Evolutionary conservation across 495 filamentous ascomycete species (phyloP), one percentile per base, ranked within the genome.

Genomic region (Xeromyces bisporus): DNA sequence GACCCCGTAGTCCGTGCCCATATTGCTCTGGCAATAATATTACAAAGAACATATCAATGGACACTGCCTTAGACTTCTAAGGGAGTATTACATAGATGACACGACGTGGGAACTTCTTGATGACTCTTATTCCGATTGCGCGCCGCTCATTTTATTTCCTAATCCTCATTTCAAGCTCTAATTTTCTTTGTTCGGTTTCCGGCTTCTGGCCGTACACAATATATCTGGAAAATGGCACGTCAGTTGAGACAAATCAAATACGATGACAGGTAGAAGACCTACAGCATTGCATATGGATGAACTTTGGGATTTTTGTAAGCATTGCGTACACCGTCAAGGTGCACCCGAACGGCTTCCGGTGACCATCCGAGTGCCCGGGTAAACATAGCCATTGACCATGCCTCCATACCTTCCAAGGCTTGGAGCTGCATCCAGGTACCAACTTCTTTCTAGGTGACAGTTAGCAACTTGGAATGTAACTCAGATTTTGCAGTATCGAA

Each of bases 361-460:
- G 13, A 8, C 32, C 32, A 35, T 14, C 7, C 23, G 3, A 7
- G 7, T 10, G 6, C 6, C n/a, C 16, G 26, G 4, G 35, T 37
- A 7, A 37, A 15, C 29, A 37, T 13, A 28, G 13, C 11, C 21
- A 31, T 32, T 28, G 29, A 6, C 29, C 29, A 31, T 20, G 23
- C 44, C 29, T 39, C 35, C 26, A 47, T 37, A 17, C 33, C 12
- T 7, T 7, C 8, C 13, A 12, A 18, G 15, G 21, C 26, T 5
- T 35, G 32, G n/a, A n/a, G 3, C 20, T n/a, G 23, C 18, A 28
- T 28, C 7, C 7, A 14, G n/a, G 21, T 5, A 6, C 46, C 46
- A 1, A 39, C 10, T 28, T 48, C 34, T 25, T 48, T 45, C 20
- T n/a, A n/a, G n/a, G n/a, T n/a, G n/a, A n/a, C n/a, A n/a, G n/a